Conservation (phyloP, 371 early-diverging fungal genomes). For the Haplosporangium sp. region DNA sequence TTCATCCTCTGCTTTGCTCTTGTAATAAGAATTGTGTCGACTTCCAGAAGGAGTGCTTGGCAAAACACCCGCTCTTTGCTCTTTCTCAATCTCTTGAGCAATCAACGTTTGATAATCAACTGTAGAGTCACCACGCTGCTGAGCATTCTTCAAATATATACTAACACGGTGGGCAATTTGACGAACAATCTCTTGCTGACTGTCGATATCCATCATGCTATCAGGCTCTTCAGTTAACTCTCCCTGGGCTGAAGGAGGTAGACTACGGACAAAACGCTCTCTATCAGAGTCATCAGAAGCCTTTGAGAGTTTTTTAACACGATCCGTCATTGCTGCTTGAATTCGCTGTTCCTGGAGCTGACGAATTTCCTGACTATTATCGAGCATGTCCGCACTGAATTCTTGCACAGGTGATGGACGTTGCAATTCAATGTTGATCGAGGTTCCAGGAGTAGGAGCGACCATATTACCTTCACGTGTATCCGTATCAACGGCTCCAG, state of each 20-base stretch:
- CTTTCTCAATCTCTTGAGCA: constrained; percentile 42
- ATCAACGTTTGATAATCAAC: constrained; percentile 43
- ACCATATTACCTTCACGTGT: constrained; percentile 29
- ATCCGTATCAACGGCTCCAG: constrained; percentile 20
- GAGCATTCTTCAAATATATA: constrained; percentile 29
- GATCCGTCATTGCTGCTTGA: constrained; percentile 47
- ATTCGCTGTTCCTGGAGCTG: constrained; percentile 43
- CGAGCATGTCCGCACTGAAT: constrained; percentile 40
- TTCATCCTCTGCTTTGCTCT: constrained; percentile 24
- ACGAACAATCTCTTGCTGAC: constrained; percentile 40
- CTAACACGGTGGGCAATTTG: constrained; percentile 53
- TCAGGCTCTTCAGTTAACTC: constrained; percentile 49
- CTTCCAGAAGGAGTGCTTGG: constrained; percentile 44
- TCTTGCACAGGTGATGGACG: constrained; percentile 40
- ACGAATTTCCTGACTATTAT: constrained; percentile 42
- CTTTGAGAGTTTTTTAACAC: constrained; percentile 47
- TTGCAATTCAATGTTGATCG: constrained; percentile 26
- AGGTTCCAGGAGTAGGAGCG: constrained; percentile 16
- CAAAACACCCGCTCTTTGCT: constrained; percentile 39
- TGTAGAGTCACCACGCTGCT: constrained; percentile 33
- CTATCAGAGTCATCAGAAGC: constrained; percentile 45
- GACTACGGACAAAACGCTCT: constrained; percentile 48
- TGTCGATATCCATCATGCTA: constrained; percentile 30
- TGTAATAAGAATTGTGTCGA: constrained; percentile 35
- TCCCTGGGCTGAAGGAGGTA: constrained; percentile 37